Evolutionary conservation across 495 filamentous ascomycete genomes (phyloP).

Genomic region (Letharia columbiana): DNA sequence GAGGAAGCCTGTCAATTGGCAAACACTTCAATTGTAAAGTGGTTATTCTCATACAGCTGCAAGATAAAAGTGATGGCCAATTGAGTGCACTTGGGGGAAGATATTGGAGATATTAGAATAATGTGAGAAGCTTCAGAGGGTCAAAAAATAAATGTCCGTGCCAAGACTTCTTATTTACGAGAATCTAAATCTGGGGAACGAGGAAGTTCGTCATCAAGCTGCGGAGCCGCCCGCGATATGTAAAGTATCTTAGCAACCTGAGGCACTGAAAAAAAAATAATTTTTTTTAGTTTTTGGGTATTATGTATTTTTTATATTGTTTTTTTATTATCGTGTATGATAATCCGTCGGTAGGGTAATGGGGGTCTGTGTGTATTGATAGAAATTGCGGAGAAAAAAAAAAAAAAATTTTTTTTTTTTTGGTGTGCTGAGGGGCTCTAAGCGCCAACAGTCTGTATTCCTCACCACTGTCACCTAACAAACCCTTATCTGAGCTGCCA

Average conservation of each 20-base stretch:
- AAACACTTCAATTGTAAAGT: not conserved
- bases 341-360: too few species aligned
- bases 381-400: too few species aligned
- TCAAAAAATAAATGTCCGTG: not conserved
- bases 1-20: not conserved
- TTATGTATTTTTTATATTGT: too few species aligned
- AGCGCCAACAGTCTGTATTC: slow-evolving; percentile 7
- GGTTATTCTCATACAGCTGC: not conserved
- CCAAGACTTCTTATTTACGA: too few species aligned
- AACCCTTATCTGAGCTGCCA: not conserved
- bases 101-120: not conserved
- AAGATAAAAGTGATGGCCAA: not conserved
- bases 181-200: not conserved
- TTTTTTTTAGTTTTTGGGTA: too few species aligned
- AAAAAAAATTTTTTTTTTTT: too few species aligned
- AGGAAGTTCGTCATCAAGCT: slow-evolving; percentile 2
- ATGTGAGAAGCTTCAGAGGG: too few species aligned
- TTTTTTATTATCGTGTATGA: too few species aligned
- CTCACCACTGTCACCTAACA: not conserved
- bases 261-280: too few species aligned
- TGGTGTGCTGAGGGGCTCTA: slow-evolving; percentile 1
- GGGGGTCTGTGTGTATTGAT: too few species aligned
- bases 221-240: not conserved
- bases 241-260: not conserved
- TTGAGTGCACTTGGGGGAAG: not conserved